These are phyloP conservation scores for Metschnikowia colocasiae DNA, from an alignment of 805 yeast species.

Conservation along the genomic window DNA sequence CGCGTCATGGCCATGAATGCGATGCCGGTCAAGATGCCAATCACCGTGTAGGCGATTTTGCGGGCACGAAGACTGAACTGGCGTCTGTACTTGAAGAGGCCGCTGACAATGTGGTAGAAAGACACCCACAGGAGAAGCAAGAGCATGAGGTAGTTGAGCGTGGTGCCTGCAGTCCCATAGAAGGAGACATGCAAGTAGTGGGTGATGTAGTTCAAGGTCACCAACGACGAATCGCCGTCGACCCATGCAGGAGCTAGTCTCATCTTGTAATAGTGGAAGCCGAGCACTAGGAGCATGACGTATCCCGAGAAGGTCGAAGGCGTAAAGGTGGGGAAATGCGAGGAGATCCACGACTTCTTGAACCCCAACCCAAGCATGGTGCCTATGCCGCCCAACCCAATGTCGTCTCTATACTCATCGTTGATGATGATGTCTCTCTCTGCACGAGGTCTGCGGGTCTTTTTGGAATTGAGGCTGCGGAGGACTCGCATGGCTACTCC, in stretches of 20 bases:
- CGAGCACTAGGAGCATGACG: conserved; percentile 41
- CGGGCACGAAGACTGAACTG: conserved; percentile 40
- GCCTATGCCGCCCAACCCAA: conserved; percentile 61
- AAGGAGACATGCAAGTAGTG: conserved; percentile 15
- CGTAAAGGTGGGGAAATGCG: conserved; percentile 43
- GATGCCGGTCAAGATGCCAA: conserved; percentile 32
- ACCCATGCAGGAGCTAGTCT: conserved; percentile 49
- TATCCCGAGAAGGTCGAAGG: conserved; percentile 64
- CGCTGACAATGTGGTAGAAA: conserved; percentile 54
- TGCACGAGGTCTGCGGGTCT: conserved; percentile 7
- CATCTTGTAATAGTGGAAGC: conserved; percentile 45
- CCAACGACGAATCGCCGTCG: conserved; percentile 62
- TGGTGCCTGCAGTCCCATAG: conserved; percentile 14
- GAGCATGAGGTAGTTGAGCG: conserved; percentile 16
- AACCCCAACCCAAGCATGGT: conserved; percentile 55
- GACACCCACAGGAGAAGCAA: conserved; percentile 20
- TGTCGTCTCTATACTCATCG: conserved; percentile 36
- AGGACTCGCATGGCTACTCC: conserved; percentile 47
- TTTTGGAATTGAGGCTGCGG: conserved; percentile 9
- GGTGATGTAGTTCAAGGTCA: conserved; percentile 51
- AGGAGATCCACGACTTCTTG: conserved; percentile 42
- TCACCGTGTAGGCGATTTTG: conserved; percentile 41
- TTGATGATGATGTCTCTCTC: conserved; percentile 24
- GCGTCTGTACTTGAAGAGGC: conserved; percentile 46
- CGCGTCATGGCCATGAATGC: conserved; percentile 36